Base-by-base conservation (phyloP, 1,284 basidiomycete genomes). In the Inonotus hispidus region DNA sequence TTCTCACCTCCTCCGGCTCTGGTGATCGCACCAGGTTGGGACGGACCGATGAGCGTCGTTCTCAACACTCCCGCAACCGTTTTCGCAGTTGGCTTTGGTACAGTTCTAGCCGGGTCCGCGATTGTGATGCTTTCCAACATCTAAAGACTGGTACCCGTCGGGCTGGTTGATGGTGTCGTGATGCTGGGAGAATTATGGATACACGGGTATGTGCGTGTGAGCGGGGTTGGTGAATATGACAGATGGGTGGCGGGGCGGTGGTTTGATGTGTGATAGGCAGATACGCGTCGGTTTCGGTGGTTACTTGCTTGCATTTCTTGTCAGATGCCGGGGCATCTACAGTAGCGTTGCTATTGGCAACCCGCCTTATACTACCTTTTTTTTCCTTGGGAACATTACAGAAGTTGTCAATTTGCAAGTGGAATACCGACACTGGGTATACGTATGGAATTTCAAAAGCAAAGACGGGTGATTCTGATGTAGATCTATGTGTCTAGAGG, bases 41-140 rank as follows among this genome's bases (percentile, higher is more conserved):
- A 87, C 65, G 86, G 87, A 0, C 83, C 83, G 5, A 74, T 76
- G 57, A 79, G 75, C 16, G 71, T 75, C 16, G 69, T 74, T 27
- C 73, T 89, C 64, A 71, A 67, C 71, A 73, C 63, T 16, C 71
- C 38, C 66, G 75, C 71, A 19, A 81, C 78, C 1, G 75, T 76
- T 25, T 65, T 87, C 46, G 72, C 75, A 13, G 77, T 85, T 21
- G 71, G 71, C n/a, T 68, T 76, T n/a, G 80, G 76, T 8, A 68
- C 69, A 2, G 10, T 82, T n/a, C 69, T 87, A 10, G 81, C 80
- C 5, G 61, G 73, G 16, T 75, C 76, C 56, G 72, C 75, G 6
- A 66, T 87, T 27, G 65, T 76, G 23, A 68, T 87, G 39, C 67
- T 87, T 68, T 79, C 77, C 39, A 83, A 77, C 61, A 74, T 85